Evolutionary conservation across 2,329 filamentous ascomycete genomes (phyloP).

Genomic region (Alternaria burnsii): DNA sequence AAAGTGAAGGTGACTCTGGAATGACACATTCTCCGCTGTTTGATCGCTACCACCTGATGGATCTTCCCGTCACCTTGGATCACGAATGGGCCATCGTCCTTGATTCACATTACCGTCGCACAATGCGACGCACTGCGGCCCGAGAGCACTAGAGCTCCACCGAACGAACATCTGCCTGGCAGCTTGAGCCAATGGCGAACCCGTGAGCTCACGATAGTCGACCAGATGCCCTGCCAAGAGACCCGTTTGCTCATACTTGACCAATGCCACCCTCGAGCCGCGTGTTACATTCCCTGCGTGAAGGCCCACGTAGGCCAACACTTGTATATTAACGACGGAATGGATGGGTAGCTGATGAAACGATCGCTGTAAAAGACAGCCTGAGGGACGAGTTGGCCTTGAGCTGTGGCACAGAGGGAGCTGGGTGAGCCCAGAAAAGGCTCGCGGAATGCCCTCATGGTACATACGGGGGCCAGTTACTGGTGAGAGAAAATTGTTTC

Average conservation of each 20-base stretch:
- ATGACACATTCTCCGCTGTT: constrained; percentile 29
- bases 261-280: constrained; percentile 9
- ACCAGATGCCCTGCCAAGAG: constrained; percentile 21
- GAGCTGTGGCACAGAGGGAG: not conserved
- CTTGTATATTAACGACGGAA: not conserved
- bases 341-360: constrained; percentile 6
- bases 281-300: constrained; percentile 2
- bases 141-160: constrained; percentile 14
- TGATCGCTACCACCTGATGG: constrained; percentile 25
- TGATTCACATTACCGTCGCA: constrained; percentile 21
- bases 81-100: constrained; percentile 17
- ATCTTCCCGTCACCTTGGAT: constrained; percentile 11
- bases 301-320: not conserved
- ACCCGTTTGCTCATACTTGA: constrained; percentile 17
- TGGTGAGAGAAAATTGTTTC: not conserved
- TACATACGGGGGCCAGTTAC: not conserved
- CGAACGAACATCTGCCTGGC: constrained; percentile 13
- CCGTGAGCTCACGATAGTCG: constrained; percentile 12
- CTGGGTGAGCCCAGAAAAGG: not conserved
- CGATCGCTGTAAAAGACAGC: constrained; percentile 4
- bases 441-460: not conserved
- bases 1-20: constrained; percentile 30
- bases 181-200: constrained; percentile 11
- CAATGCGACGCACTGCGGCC: constrained; percentile 16
- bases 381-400: not conserved